Conservation (phyloP, 192 early-diverging fungal genomes). For the Backusella australiensis region DNA sequence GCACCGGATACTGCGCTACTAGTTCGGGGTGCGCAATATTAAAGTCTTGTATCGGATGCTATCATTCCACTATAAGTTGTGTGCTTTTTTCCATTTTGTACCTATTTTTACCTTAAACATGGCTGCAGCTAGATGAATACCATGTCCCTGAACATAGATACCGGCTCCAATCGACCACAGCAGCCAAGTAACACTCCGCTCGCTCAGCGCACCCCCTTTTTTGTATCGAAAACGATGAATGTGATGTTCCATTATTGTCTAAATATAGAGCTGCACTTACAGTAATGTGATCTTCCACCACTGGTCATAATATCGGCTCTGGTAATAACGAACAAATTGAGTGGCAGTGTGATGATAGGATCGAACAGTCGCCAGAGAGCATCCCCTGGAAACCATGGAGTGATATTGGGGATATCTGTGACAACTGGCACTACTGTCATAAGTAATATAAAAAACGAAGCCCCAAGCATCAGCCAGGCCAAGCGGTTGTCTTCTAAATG, state of each 20-base stretch:
- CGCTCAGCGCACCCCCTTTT: constrained; percentile 28
- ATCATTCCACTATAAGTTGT: background rate
- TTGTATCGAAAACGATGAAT: background rate
- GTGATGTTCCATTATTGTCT: background rate
- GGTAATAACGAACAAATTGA: constrained; percentile 32
- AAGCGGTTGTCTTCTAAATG: constrained; percentile 8
- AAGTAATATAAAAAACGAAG: constrained; percentile 27
- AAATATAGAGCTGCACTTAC: constrained; percentile 15
- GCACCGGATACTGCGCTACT: constrained; percentile 31
- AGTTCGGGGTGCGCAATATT: constrained; percentile 33
- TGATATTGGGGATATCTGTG: constrained; percentile 16
- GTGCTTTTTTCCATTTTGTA: background rate
- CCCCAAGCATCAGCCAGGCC: constrained; percentile 23
- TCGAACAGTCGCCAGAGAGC: constrained; percentile 36
- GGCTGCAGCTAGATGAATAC: constrained; percentile 30
- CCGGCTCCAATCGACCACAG: constrained; percentile 31
- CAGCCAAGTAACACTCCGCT: constrained; percentile 26
- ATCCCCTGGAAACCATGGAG: constrained; percentile 35
- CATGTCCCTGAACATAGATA: constrained; percentile 38
- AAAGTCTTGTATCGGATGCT: constrained; percentile 38
- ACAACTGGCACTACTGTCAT: constrained; percentile 33
- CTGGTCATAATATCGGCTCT: constrained; percentile 22
- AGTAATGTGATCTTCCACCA: constrained; percentile 27
- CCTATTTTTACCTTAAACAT: constrained; percentile 31
- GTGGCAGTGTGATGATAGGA: constrained; percentile 31